Evolutionary conservation across 75 land plant species (phyloP), one percentile per base, ranked within the genome.

Genomic region (Azolla pinnata): DNA sequence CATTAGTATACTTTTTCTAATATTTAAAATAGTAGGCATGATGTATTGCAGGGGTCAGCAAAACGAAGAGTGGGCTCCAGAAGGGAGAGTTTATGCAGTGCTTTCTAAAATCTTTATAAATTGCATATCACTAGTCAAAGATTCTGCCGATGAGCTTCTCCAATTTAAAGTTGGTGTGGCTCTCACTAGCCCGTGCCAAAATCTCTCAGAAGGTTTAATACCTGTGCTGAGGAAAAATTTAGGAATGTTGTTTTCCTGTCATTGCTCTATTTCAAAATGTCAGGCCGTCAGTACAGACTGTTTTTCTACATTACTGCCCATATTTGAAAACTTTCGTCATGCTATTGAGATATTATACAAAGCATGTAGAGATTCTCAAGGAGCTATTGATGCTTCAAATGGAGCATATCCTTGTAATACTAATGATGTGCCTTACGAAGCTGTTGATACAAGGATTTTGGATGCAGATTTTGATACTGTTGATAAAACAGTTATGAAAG

Each of bases 401-500:
- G n/a, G n/a, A n/a, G n/a, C n/a, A n/a, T n/a, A n/a, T n/a, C n/a
- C n/a, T 23, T 3, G 3, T 1, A 12, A 24, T 52, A 2, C 29
- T 24, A 7, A 21, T 2, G 24, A 52, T 26, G 29, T 24, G 3
- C 27, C 54, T 2, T 1, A 21, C 3, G 29, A 26, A 24, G 54
- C 54, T 29, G 53, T 24, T 18, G 44, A 34, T 28, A 53, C 26
- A 10, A 61, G 71, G 17, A 69, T 80, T 66, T 30, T 86, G 34
- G 90, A 86, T 59, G 57, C 75, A 53, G 90, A 86, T 23, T 54
- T 86, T 62, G 90, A 86, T 64, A 68, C 53, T 1, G 68, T 30
- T 50, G 54, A 73, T 1, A 73, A 70, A 19, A 33, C 58, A 19
- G 31, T 20, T 21, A 2, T 69, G 1, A 69, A 31, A 44, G 77